Base-by-base conservation (phyloP, 257 asterid species). In the Petunia axillaris region DNA sequence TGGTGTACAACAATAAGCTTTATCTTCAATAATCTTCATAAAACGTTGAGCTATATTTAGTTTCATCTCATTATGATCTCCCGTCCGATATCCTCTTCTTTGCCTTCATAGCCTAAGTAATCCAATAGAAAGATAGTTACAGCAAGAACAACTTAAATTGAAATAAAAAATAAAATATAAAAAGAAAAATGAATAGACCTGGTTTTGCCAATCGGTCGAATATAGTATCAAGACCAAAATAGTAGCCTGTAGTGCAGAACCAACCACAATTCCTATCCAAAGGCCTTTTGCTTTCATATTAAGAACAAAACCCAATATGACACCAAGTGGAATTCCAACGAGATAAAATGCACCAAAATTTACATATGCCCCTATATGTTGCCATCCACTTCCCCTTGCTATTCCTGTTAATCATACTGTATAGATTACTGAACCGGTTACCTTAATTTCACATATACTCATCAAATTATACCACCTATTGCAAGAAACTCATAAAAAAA, bases 341-440 rank as follows among this genome's bases (percentile, higher is more conserved):
- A 88, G 11, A 65, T 88, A 91, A 64, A 77, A 89, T 54, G 93
- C 83, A 50, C 85, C 93, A 4, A 91, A 63, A 81, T 91, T 91
- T 6, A 91, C 86, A 67, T 86, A 87, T n/a, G 90, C 92, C 40
- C 96, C 93, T 14, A 88, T 53, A 1, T 79, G 87, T 60, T 91
- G 93, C 92, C 92, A 88, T 38, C 96, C 96, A 77, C 92, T 82
- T 40, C 91, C 93, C 76, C 93, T 87, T 4, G 92, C 92, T 62
- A 91, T 80, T 43, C 96, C 96, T 91, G 84, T 65, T 41, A 8
- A 44, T 43, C 9, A 66, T 35, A 43, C 53, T 0, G 25, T 25
- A 25, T 0, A 25, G 25, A 25, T 25, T 25, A 25, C 25, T 25
- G 25, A 25, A 25, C 25, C 25, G 25, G 25, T 25, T 25, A 25